These are phyloP conservation scores for Jacaranda mimosifolia DNA, from an alignment of 257 asterid genomes.

Conservation along the genomic window DNA sequence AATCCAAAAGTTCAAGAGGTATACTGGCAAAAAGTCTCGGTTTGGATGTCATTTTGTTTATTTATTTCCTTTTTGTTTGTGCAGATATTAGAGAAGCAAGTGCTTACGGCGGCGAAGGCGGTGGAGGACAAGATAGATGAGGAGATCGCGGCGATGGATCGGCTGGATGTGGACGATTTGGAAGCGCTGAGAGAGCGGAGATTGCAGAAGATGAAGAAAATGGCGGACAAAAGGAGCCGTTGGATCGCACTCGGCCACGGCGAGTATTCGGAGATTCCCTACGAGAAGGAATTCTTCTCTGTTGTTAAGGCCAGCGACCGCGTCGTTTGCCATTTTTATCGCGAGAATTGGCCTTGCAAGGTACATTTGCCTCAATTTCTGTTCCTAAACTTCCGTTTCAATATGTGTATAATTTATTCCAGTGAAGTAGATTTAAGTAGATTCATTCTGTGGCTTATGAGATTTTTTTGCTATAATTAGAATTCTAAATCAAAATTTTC, in stretches of 20 bases:
- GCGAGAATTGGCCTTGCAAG: slow-evolving; percentile 99
- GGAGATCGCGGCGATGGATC: slow-evolving; percentile 59
- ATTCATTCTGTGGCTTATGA: neutral
- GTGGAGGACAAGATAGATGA: slow-evolving; percentile 75
- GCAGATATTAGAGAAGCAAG: slow-evolving; percentile 64
- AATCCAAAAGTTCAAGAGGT: slow-evolving; percentile 51
- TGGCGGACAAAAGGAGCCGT: slow-evolving; percentile 78
- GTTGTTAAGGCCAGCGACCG: slow-evolving; percentile 94
- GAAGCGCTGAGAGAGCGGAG: slow-evolving; percentile 64
- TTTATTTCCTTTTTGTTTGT: slow-evolving; percentile 5
- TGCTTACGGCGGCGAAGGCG: slow-evolving; percentile 66
- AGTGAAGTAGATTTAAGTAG: neutral
- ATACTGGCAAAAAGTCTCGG: neutral
- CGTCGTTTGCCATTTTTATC: slow-evolving; percentile 96
- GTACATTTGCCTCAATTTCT: slow-evolving; percentile 42
- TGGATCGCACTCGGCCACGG: slow-evolving; percentile 97
- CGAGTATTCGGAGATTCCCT: slow-evolving; percentile 86
- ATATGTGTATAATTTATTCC: slow-evolving; percentile 5
- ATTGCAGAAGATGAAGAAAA: slow-evolving; percentile 70
- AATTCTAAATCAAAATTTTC: neutral
- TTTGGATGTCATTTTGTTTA: neutral
- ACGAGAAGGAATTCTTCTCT: slow-evolving; percentile 93
- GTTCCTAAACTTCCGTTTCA: neutral
- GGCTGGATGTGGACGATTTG: slow-evolving; percentile 61
- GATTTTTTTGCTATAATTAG: neutral